phyloP scores from a whole-genome alignment of 371 early-diverging fungal genomes.

The Mortierella sp. region DNA sequence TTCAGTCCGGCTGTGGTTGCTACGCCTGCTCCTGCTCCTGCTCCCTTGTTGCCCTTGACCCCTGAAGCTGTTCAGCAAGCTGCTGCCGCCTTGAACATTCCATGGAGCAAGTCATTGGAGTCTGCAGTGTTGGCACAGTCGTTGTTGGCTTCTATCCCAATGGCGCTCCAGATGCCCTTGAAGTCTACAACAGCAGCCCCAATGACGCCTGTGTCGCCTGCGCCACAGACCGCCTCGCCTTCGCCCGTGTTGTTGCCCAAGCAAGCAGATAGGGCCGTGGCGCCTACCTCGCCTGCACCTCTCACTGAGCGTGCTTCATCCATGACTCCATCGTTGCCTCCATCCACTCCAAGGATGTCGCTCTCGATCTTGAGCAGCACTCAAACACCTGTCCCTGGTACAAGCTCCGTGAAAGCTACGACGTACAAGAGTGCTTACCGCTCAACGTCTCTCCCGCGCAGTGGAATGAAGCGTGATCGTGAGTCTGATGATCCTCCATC shows the following conservation, averaged over 20 bases:
- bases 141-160: slow-evolving; percentile 36
- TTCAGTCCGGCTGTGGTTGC: slow-evolving; percentile 7
- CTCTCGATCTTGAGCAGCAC: slow-evolving; percentile 47
- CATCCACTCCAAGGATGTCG: slow-evolving; percentile 31
- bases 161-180: slow-evolving; percentile 42
- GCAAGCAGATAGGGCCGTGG: slow-evolving; percentile 18
- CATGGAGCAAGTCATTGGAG: slow-evolving; percentile 51
- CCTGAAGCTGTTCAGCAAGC: slow-evolving; percentile 53
- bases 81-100: slow-evolving; percentile 52
- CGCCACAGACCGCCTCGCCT: slow-evolving; percentile 17
- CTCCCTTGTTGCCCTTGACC: slow-evolving; percentile 34
- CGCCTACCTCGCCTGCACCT: slow-evolving; percentile 19
- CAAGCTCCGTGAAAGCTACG: slow-evolving; percentile 26
- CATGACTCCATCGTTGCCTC: slow-evolving; percentile 21
- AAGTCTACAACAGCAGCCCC: slow-evolving; percentile 10
- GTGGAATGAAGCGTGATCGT: slow-evolving; percentile 29
- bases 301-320: slow-evolving; percentile 12
- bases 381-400: slow-evolving; percentile 23
- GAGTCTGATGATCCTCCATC: slow-evolving; percentile 42
- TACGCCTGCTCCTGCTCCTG: slow-evolving; percentile 4
- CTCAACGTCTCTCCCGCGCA: slow-evolving; percentile 20
- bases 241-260: slow-evolving; percentile 36
- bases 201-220: slow-evolving; percentile 11
- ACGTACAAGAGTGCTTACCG: slow-evolving; percentile 52
- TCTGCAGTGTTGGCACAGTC: slow-evolving; percentile 50